Percentiles rank a stretch among this genome's conserved stretches.
Evolutionary conservation across 208 protist species (phyloP).

Genomic region (Acanthamoeba divionensis): DNA sequence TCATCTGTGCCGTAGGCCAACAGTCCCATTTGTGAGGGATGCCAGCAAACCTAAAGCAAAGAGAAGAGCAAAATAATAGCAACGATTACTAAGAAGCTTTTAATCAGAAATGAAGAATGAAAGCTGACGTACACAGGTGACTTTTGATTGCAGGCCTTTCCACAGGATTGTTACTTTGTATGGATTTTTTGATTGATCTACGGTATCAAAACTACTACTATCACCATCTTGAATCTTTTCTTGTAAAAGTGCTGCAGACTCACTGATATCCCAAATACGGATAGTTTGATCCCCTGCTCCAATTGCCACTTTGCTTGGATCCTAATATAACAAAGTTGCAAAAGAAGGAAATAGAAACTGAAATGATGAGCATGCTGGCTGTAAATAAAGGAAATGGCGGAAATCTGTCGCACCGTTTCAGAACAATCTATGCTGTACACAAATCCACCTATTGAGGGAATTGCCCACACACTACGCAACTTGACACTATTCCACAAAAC

Average conservation of each 20-base stretch:
- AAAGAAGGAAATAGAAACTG: neutral
- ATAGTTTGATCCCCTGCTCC: constrained; percentile 6
- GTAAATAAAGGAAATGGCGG: neutral
- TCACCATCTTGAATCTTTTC: neutral
- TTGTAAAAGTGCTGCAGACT: neutral
- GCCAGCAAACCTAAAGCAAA: neutral
- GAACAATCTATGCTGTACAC: constrained; percentile 36
- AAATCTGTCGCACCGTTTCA: neutral
- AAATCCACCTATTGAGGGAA: constrained; percentile 13
- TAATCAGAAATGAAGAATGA: neutral
- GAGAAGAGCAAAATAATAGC: no score
- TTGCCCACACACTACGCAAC: constrained; percentile 9
- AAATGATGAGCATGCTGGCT: neutral
- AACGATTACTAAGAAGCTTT: no score
- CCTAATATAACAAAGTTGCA: neutral
- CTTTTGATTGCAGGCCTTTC: constrained; percentile 14
- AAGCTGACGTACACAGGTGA: constrained; percentile 17
- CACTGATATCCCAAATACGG: neutral
- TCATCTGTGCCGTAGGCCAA: constrained; percentile 37
- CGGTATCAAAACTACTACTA: neutral
- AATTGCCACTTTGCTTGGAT: constrained; percentile 26
- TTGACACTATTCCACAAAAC: constrained; percentile 46
- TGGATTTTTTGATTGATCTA: no score
- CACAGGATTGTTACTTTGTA: neutral
- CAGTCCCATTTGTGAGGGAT: neutral